Conservation (phyloP, 1,284 basidiomycete species). For the Irpex rosettiformis region DNA sequence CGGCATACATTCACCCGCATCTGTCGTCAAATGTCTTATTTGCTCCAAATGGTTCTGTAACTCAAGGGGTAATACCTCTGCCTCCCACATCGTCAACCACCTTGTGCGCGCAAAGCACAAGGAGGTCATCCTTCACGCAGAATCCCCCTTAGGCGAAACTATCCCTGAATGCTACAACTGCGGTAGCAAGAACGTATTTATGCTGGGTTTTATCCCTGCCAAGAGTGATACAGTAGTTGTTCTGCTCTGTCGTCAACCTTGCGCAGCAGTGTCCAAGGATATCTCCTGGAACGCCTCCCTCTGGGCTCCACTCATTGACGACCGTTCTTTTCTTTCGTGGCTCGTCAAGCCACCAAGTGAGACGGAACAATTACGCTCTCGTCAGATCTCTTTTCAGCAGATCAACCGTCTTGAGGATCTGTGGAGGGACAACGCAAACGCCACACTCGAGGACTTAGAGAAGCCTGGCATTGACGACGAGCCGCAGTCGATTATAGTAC, state of each 20-base stretch:
- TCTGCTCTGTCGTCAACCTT: slow-evolving; percentile 97
- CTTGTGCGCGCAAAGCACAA: slow-evolving; percentile 99
- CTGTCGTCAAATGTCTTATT: slow-evolving; percentile 94
- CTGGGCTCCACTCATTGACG: slow-evolving; percentile 98
- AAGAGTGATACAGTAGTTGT: slow-evolving; percentile 99
- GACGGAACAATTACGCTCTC: slow-evolving; percentile 90
- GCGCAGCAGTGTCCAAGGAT: slow-evolving; percentile 95
- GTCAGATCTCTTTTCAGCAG: slow-evolving; percentile 95
- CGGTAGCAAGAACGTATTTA: slow-evolving; percentile 99
- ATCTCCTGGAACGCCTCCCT: slow-evolving; percentile 98
- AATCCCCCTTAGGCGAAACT: slow-evolving; percentile 94
- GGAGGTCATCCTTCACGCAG: slow-evolving; percentile 94
- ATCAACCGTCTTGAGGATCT: slow-evolving; percentile 97
- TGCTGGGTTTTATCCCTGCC: slow-evolving; percentile 98
- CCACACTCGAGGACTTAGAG: slow-evolving; percentile 94
- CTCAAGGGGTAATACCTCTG: slow-evolving; percentile 96
- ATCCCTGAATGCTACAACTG: slow-evolving; percentile 99
- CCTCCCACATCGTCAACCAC: slow-evolving; percentile 99
- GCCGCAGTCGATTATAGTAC: slow-evolving; percentile 85
- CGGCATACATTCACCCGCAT: slow-evolving; percentile 96
- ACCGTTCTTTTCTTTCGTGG: slow-evolving; percentile 98
- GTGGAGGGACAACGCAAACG: slow-evolving; percentile 95
- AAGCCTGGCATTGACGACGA: slow-evolving; percentile 97
- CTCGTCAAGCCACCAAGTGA: slow-evolving; percentile 96
- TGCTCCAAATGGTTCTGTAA: slow-evolving; percentile 99